These are phyloP conservation scores for Globisporangium nagaii DNA, from an alignment of 352 stramenopile species.

Conservation along the genomic window DNA sequence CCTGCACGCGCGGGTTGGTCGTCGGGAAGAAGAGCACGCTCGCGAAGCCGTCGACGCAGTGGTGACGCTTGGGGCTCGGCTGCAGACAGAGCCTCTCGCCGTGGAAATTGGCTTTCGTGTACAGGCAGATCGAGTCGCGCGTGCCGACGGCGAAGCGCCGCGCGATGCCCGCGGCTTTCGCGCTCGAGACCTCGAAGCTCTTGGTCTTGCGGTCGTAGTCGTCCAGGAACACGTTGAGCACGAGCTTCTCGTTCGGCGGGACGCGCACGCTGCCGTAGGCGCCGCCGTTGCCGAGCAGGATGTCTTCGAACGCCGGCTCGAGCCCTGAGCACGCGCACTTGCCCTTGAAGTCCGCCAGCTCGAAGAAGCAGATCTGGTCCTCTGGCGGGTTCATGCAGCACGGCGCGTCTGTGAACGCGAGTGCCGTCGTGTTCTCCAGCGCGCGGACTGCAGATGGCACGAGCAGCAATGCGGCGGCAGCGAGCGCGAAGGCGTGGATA, in stretches of 20 bases:
- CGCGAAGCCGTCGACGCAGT: slow-evolving; percentile 12
- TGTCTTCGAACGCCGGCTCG: slow-evolving; percentile 11
- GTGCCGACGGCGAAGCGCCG: slow-evolving; percentile 11
- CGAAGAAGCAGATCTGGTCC: slow-evolving; percentile 11
- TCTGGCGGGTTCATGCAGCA: slow-evolving; percentile 2
- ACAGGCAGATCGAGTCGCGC: slow-evolving; percentile 14
- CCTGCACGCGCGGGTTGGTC: slow-evolving; percentile 6
- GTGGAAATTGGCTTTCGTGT: slow-evolving; percentile 15
- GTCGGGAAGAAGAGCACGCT: slow-evolving; percentile 18
- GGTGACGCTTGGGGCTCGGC: slow-evolving; percentile 7
- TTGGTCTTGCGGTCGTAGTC: slow-evolving; percentile 12
- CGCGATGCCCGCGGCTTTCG: slow-evolving; percentile 7
- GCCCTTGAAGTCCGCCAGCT: slow-evolving; percentile 7
- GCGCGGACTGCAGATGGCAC: not conserved
- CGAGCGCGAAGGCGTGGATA: not conserved
- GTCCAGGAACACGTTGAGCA: slow-evolving; percentile 18
- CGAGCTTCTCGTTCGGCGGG: slow-evolving; percentile 3
- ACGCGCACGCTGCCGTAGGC: slow-evolving; percentile 13
- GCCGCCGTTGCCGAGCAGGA: slow-evolving; percentile 12
- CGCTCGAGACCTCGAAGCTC: slow-evolving; percentile 13
- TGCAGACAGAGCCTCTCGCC: slow-evolving; percentile 16
- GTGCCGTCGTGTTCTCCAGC: slow-evolving; percentile 11
- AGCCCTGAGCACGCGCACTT: slow-evolving; percentile 11
- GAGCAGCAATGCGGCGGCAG: not conserved
- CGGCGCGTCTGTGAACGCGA: slow-evolving; percentile 9